These are phyloP conservation scores for Furcasterigmium furcatum DNA, from an alignment of 2,329 filamentous ascomycete species.

Conservation along the genomic window DNA sequence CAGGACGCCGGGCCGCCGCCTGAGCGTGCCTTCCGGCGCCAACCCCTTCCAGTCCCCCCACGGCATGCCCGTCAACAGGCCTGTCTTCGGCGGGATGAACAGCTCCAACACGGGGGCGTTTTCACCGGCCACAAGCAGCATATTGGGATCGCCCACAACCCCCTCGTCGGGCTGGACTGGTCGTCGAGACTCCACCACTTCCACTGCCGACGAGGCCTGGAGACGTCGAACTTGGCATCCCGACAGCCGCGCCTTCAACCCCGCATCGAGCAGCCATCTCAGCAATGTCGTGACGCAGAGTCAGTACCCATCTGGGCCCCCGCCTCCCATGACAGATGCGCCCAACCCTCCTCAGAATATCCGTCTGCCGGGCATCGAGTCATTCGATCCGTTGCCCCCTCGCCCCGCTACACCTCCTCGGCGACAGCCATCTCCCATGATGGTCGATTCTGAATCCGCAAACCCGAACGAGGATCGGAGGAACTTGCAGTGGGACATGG, in stretches of 20 bases:
- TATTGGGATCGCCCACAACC: slow-evolving; percentile 62
- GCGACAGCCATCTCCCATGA: slow-evolving; percentile 72
- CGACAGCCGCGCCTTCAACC: slow-evolving; percentile 62
- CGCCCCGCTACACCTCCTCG: slow-evolving; percentile 60
- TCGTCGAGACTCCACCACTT: slow-evolving; percentile 62
- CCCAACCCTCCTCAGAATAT: slow-evolving; percentile 55
- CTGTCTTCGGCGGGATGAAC: slow-evolving; percentile 50
- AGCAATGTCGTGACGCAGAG: slow-evolving; percentile 72
- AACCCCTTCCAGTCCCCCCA: slow-evolving; percentile 72
- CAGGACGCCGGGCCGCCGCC: slow-evolving; percentile 66
- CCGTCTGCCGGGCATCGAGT: slow-evolving; percentile 85
- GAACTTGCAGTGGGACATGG: slow-evolving; percentile 59
- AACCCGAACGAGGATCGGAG: slow-evolving; percentile 43
- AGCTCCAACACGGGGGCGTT: slow-evolving; percentile 53
- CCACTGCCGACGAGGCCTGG: slow-evolving; percentile 69
- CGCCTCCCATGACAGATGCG: slow-evolving; percentile 41
- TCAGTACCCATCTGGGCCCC: slow-evolving; percentile 53
- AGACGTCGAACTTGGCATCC: slow-evolving; percentile 90
- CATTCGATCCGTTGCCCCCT: slow-evolving; percentile 74
- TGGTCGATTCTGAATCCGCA: slow-evolving; percentile 56
- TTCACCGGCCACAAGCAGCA: slow-evolving; percentile 53
- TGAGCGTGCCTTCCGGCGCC: slow-evolving; percentile 76
- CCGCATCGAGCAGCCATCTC: slow-evolving; percentile 68
- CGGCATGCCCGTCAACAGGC: slow-evolving; percentile 50
- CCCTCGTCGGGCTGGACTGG: slow-evolving; percentile 57